Evolutionary conservation across 2,329 filamentous ascomycete genomes (phyloP), one percentile per base, ranked within the genome.

Genomic region (Colletotrichum melonis): DNA sequence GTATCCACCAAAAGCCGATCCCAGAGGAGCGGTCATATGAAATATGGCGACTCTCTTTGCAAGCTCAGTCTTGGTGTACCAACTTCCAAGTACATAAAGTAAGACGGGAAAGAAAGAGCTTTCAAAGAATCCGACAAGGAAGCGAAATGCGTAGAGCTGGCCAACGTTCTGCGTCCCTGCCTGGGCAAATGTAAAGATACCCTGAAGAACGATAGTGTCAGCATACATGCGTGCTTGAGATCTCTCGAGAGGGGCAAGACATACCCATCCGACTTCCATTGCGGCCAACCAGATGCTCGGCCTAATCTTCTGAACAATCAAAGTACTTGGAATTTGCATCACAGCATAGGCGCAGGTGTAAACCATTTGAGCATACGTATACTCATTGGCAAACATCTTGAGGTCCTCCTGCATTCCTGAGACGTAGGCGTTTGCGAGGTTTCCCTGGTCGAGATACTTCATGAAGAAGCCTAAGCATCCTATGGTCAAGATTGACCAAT

Each of bases 1-100:
- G 70, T 89, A 90, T 1, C 88, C 88, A 16, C 86, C 87, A 63
- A 90, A 87, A 85, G 90, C 89, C 19, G 82, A 81, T 0, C 87
- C 88, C 0, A 89, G 81, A 3, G 85, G 86, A 7, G 88, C 86
- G 22, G 85, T 87, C 1, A 88, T 83, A 67, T 86, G 83, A 73
- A 87, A 86, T 56, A 87, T 83, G 69, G 84, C 84, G 0, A 84
- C 81, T 9, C 89, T 84, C 75, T 90, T 90, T 67, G 87, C 89
- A 0, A 87, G 83, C 28, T 72, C 69, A 2, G 64, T 69, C 28
- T 72, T 72, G 74, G 79, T 78, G 70, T 86, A 87, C 85, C 85
- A 87, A 0, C 81, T 83, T 1, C 85, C 83, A 35, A 87, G 82
- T 0, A 83, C 82, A 60, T 84, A 84, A 11, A 72, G 65, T 35